Evolutionary conservation across 129 eudicot genomes (phyloP), one percentile per base, ranked within the genome.

Genomic region (Artemisia argyi): DNA sequence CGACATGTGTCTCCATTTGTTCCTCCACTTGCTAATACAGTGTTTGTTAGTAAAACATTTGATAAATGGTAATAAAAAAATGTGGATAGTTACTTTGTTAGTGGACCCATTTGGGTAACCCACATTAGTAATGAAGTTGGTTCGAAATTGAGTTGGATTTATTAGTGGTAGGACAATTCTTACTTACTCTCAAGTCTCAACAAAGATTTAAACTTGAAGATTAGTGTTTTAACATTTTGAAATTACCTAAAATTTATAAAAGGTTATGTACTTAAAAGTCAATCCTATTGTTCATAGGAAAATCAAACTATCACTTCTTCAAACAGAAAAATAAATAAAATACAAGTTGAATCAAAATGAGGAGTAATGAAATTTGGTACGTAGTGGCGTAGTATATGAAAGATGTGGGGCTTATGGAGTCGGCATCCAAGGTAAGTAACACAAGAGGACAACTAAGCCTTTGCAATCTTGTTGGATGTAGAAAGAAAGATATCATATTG

Each of bases 1-100:
- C 64, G 86, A 85, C 90, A 52, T 32, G 56, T 61, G 64, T 82
- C 79, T 74, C 86, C 82, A 71, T 60, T 61, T 69, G 74, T 72
- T 60, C 44, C 52, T 58, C 54, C 24, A 51, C 78, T 61, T 79
- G 73, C 76, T 30, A 65, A 49, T 72, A 68, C 73, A 26, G 5
- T 72, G 19, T 52, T 7, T 7, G 47, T 55, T 55, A 17, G 15
- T 44, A 42, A 13, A 59, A 59, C n/a, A 72, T 24, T 7, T 19
- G 35, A 35, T 11, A 28, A 28, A 26, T 28, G 30, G 35, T 30
- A 30, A 30, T 20, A 17, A 14, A 20, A 22, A 54, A 20, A 58
- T 17, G 26, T 39, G 16, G n/a, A 46, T 53, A 50, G 50, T 53
- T 69, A 47, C 54, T 9, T n/a, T 58, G 47, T 59, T 11, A 60